A percentile compares a stretch with the other conserved stretches of the same genome.
phyloP scores from a whole-genome alignment of 164 flowering plant genomes.

The Nymphaea colorata region DNA sequence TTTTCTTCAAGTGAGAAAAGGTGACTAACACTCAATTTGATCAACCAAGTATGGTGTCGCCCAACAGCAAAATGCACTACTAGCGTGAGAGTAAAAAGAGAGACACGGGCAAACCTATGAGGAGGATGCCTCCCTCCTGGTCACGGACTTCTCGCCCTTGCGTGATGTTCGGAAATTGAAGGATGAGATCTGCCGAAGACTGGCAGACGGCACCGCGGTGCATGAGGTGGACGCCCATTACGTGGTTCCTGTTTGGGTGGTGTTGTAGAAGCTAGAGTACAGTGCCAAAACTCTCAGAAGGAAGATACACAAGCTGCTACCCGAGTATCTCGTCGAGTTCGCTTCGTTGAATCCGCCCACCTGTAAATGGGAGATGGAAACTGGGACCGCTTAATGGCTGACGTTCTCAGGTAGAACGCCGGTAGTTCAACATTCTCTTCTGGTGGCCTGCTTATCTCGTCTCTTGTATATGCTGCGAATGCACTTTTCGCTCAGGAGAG shows the following conservation, averaged over 20 bases:
- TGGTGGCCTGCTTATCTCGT: too few species aligned
- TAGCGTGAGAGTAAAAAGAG: too few species aligned
- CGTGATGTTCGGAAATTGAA: slow-evolving; percentile 56
- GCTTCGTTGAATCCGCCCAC: slow-evolving; percentile 33
- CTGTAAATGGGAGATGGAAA: slow-evolving; percentile 35
- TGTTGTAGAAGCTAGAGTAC: slow-evolving; percentile 76
- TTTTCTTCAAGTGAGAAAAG: too few species aligned
- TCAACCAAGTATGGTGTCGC: too few species aligned
- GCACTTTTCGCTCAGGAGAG: slow-evolving; percentile 37
- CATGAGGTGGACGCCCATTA: slow-evolving; percentile 98
- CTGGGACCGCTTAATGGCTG: slow-evolving; percentile 62
- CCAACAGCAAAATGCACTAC: too few species aligned
- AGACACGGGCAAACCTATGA: too few species aligned
- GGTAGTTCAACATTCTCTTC: not conserved
- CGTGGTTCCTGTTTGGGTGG: slow-evolving; percentile 83
- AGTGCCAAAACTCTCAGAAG: slow-evolving; percentile 71
- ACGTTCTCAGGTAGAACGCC: slow-evolving; percentile 46
- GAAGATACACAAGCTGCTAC: slow-evolving; percentile 73
- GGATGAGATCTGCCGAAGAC: slow-evolving; percentile 68
- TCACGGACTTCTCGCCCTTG: slow-evolving; percentile 80
- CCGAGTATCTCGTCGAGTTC: slow-evolving; percentile 67
- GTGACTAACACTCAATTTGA: too few species aligned
- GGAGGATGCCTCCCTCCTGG: slow-evolving; percentile 70
- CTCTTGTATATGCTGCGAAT: too few species aligned
- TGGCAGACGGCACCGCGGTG: slow-evolving; percentile 38